A percentile compares a stretch with the other conserved stretches of the same genome.
These are phyloP conservation scores for Coprinopsis cinerea DNA, from an alignment of 768 basidiomycete genomes.

Conservation along the genomic window DNA sequence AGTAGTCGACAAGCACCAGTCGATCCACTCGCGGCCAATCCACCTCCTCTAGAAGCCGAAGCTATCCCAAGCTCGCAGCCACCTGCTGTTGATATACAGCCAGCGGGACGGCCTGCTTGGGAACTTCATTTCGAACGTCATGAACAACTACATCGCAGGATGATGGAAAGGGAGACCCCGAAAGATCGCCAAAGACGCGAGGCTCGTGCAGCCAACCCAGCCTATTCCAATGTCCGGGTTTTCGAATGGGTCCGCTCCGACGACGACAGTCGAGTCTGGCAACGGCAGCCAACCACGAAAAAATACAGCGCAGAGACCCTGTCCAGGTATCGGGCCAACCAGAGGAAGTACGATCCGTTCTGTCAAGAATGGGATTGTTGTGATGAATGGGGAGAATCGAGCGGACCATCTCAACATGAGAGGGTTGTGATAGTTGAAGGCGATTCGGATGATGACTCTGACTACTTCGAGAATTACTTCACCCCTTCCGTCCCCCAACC, in stretches of 20 bases:
- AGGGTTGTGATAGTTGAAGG: too few relatives aligned
- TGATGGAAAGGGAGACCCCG: not conserved
- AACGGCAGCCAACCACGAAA: not conserved
- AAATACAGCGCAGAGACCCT: not conserved
- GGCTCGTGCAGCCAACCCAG: not conserved
- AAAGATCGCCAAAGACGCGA: not conserved
- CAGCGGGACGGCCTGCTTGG: not conserved
- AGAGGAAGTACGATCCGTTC: constrained; percentile 1
- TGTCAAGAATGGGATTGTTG: constrained; percentile 2
- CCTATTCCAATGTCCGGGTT: not conserved
- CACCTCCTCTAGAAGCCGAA: not conserved
- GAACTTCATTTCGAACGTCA: not conserved
- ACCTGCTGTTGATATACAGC: too few relatives aligned
- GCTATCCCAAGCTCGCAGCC: not conserved
- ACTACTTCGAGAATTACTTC: too few relatives aligned
- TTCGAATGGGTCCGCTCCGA: not conserved
- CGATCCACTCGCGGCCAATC: too few relatives aligned
- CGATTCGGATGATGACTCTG: too few relatives aligned
- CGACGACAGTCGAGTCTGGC: not conserved
- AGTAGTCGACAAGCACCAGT: too few relatives aligned
- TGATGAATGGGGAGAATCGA: not conserved
- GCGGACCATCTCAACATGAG: too few relatives aligned
- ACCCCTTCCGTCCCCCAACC: too few relatives aligned
- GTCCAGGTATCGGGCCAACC: not conserved
- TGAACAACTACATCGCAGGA: not conserved